Evolutionary conservation across 2,329 filamentous ascomycete genomes (phyloP).

Genomic region (Trichoderma brevicompactum): DNA sequence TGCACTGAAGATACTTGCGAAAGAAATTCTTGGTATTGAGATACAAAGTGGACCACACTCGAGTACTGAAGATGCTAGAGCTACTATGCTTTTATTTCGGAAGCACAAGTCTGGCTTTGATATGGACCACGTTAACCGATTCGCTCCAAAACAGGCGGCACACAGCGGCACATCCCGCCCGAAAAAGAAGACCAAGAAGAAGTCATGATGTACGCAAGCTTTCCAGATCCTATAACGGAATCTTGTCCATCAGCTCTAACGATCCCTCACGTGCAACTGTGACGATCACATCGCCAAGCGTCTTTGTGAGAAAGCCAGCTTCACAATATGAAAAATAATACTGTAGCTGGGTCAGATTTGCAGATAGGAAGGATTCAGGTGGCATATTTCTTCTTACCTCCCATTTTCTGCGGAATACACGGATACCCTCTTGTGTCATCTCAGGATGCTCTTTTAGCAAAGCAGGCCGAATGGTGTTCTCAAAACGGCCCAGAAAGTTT

Average conservation of each 20-base stretch:
- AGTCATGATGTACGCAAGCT: constrained; percentile 30
- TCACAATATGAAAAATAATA: constrained; percentile 80
- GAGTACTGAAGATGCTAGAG: constrained; percentile 79
- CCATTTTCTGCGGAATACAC: constrained; percentile 71
- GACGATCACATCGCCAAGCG: constrained; percentile 72
- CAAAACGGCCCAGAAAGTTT: constrained; percentile 50
- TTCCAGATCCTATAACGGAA: constrained; percentile 56
- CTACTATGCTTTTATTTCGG: constrained; percentile 86
- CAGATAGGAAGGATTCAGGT: background rate
- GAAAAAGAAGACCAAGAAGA: constrained; percentile 49
- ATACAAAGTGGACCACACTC: constrained; percentile 69
- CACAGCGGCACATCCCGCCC: constrained; percentile 37
- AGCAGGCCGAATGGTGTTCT: constrained; percentile 45
- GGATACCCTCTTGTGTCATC: constrained; percentile 65
- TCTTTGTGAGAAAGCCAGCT: constrained; percentile 73
- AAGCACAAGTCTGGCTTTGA: constrained; percentile 86
- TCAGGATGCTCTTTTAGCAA: constrained; percentile 60
- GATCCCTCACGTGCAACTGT: constrained; percentile 69
- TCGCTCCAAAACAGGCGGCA: constrained; percentile 46
- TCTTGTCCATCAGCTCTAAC: constrained; percentile 70
- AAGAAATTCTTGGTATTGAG: constrained; percentile 61
- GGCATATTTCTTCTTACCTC: constrained; percentile 50
- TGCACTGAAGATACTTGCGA: constrained; percentile 62
- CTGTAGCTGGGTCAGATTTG: constrained; percentile 38
- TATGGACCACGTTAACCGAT: constrained; percentile 73